phyloP scores from a whole-genome alignment of 148 eudicot species.

The Dysphania ambrosioides region DNA sequence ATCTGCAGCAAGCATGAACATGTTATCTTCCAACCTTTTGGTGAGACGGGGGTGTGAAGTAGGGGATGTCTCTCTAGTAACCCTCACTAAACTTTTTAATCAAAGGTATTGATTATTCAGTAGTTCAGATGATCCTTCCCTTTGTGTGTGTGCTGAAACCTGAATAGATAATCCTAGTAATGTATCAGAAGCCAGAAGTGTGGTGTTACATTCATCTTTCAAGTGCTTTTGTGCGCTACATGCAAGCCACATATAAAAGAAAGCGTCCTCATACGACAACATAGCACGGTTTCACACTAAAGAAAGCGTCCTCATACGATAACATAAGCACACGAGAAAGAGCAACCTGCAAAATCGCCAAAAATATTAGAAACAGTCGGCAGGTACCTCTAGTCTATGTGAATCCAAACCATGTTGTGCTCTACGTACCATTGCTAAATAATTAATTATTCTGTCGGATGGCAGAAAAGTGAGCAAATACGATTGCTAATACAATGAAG shows the following conservation, averaged over 20 bases:
- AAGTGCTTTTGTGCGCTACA: not conserved
- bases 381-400: not conserved
- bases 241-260: not conserved
- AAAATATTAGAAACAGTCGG: not conserved
- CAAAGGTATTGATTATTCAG: not conserved
- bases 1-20: too few species aligned
- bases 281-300: not conserved
- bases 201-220: not conserved
- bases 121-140: not conserved
- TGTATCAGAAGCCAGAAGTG: not conserved
- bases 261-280: not conserved
- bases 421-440: not conserved
- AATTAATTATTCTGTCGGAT: conserved; percentile 24
- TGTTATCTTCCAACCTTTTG: too few species aligned
- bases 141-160: not conserved
- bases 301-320: not conserved
- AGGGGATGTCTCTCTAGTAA: not conserved
- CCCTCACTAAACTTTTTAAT: not conserved
- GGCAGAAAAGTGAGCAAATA: conserved; percentile 44
- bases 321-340: not conserved
- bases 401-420: not conserved
- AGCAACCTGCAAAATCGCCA: not conserved
- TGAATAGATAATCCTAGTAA: not conserved
- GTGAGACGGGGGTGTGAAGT: too few species aligned
- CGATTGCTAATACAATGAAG: conserved; percentile 48